Evolutionary conservation across 2,329 filamentous ascomycete genomes (phyloP), one percentile per base, ranked within the genome.

Genomic region (Trichoderma koningiopsis): DNA sequence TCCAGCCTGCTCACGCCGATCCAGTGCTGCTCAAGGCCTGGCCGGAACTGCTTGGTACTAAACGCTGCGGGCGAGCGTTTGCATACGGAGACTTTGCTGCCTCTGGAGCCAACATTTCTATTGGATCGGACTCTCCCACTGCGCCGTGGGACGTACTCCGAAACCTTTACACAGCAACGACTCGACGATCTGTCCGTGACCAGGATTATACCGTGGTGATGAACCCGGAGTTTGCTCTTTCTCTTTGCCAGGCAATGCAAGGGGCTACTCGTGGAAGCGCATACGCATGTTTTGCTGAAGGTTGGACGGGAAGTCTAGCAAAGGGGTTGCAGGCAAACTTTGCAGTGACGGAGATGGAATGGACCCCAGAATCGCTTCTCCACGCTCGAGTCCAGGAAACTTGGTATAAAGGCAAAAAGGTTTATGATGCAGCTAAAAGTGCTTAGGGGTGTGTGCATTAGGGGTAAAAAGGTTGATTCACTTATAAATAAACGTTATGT

Each of bases 11-110:
- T n/a, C 63, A 66, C 55, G 52, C 63, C 4, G 63, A 66, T 37
- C 63, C 63, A 14, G 63, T 58, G 13, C 63, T 66, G 16, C 53
- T 66, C 33, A 66, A 58, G 27, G 63, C 63, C 63, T 66, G 63
- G 63, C 63, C 63, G 0, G 53, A 58, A 35, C 63, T 66, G n/a
- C 24, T 66, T 4, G 63, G 63, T 10, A 66, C 63, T 14, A 37
- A 37, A 6, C 63, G 63, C 11, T 66, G 63, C 27, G 53, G 53
- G 35, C 35, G 63, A 0, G 63, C 63, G 2, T 66, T 66, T 43
- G 63, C 63, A 19, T 66, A 66, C 33, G 63, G 63, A n/a, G 63
- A 66, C 27, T 66, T 66, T 11, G 35, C 37, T 13, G 63, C 63
- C 16, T 57, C 63, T 8, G 63, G 63, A 8, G 63, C 63, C 37